Conservation (phyloP, 306 rosid species). For the Hippophae tibetana region DNA sequence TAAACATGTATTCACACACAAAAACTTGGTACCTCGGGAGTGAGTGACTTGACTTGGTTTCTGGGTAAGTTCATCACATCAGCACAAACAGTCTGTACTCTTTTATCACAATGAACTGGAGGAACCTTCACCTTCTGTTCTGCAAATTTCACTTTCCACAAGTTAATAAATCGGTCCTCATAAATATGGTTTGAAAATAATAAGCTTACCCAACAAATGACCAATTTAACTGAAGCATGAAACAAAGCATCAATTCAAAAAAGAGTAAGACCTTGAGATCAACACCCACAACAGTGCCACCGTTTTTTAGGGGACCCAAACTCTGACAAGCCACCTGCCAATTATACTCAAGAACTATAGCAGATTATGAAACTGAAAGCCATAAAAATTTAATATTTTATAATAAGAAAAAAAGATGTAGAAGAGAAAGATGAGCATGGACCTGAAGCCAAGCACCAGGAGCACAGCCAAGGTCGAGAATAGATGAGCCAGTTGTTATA, state of each 20-base stretch:
- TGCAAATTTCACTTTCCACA: constrained; percentile 31
- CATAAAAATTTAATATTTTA: neutral
- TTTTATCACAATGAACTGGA: constrained; percentile 59
- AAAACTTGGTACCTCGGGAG: constrained; percentile 44
- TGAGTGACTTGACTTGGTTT: constrained; percentile 36
- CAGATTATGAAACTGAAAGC: neutral
- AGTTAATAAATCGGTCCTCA: neutral
- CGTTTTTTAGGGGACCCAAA: constrained; percentile 54
- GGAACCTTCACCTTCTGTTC: constrained; percentile 87
- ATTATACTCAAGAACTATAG: neutral
- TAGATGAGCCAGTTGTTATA: constrained; percentile 51
- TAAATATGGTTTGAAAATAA: neutral
- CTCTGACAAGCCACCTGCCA: constrained; percentile 78
- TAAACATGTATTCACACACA: neutral
- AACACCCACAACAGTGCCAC: constrained; percentile 70
- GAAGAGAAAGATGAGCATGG: neutral
- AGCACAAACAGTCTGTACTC: constrained; percentile 65
- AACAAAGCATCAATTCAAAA: neutral
- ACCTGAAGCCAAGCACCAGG: constrained; percentile 98
- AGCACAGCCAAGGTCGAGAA: constrained; percentile 92
- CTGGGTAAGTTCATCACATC: constrained; percentile 62
- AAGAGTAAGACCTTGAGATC: constrained; percentile 55
- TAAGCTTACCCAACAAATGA: neutral
- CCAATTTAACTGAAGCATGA: neutral
- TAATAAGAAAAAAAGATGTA: neutral